Evolutionary conservation across 202 grass and related monocot genomes (phyloP).

Genomic region (Musa balbisiana): DNA sequence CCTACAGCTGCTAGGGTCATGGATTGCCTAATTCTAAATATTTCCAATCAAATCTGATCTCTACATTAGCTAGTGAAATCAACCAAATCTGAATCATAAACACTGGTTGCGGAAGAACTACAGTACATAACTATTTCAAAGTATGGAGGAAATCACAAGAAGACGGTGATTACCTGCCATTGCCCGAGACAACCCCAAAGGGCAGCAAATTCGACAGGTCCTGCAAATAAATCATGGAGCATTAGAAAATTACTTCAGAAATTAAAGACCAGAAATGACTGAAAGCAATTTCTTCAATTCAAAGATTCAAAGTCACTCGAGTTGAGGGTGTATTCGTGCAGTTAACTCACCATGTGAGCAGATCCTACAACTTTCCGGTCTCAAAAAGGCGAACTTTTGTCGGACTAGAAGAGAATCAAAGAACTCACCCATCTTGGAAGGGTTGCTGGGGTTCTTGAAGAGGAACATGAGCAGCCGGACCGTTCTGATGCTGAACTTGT

Average conservation of each 20-base stretch:
- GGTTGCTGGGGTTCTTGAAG: slow-evolving; percentile 43
- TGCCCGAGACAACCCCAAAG: slow-evolving; percentile 83
- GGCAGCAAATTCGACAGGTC: slow-evolving; percentile 60
- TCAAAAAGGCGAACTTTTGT: neutral
- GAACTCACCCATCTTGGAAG: slow-evolving; percentile 47
- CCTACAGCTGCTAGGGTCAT: too few relatives aligned
- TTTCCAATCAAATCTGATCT: too few relatives aligned
- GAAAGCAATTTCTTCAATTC: neutral
- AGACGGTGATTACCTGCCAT: slow-evolving; percentile 59
- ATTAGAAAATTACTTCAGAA: neutral
- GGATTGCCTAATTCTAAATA: too few relatives aligned
- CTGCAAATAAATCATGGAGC: slow-evolving; percentile 25
- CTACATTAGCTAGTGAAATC: too few relatives aligned
- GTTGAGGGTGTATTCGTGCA: too few relatives aligned
- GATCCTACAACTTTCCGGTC: neutral
- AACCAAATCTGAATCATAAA: too few relatives aligned
- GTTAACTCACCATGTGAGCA: neutral
- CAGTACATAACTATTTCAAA: too few relatives aligned
- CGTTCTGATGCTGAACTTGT: slow-evolving; percentile 72
- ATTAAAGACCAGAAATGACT: slow-evolving; percentile 21
- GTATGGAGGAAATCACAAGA: neutral
- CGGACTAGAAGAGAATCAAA: neutral
- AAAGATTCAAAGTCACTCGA: too few relatives aligned
- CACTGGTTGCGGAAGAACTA: too few relatives aligned
- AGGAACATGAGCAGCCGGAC: slow-evolving; percentile 67